Conservation (phyloP, 345 rosid species). For the Salix caprea region DNA sequence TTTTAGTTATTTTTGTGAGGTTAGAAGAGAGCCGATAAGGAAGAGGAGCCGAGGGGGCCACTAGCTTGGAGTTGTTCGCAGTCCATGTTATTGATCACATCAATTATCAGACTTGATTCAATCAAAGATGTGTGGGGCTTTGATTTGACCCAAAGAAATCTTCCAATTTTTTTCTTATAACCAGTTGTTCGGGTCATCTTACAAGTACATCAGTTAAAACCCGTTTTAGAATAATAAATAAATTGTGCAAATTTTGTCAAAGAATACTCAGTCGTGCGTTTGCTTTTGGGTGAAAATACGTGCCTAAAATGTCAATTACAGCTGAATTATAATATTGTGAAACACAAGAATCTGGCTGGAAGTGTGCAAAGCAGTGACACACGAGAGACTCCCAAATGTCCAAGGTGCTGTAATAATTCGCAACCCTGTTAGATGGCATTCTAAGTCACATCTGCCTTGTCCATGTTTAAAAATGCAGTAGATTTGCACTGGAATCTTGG, state of each 20-base stretch:
- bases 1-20: too few relatives aligned
- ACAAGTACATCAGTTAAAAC: too few relatives aligned
- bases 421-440: neutral
- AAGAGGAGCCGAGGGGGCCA: neutral
- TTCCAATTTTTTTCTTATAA: too few relatives aligned
- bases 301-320: too few relatives aligned
- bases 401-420: neutral
- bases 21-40: too few relatives aligned
- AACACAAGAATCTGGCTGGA: neutral
- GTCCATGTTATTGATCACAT: neutral
- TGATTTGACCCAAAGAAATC: neutral
- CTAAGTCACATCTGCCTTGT: neutral
- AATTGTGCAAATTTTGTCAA: too few relatives aligned
- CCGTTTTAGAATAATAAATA: too few relatives aligned
- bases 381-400: neutral
- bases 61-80: neutral
- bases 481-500: fast-evolving
- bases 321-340: too few relatives aligned
- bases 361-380: neutral
- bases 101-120: neutral
- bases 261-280: neutral
- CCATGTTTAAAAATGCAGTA: neutral
- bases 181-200: too few relatives aligned
- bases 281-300: too few relatives aligned
- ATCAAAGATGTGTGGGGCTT: neutral